Conservation (phyloP, 805 yeast genomes). For the Lipomyces sp. region DNA sequence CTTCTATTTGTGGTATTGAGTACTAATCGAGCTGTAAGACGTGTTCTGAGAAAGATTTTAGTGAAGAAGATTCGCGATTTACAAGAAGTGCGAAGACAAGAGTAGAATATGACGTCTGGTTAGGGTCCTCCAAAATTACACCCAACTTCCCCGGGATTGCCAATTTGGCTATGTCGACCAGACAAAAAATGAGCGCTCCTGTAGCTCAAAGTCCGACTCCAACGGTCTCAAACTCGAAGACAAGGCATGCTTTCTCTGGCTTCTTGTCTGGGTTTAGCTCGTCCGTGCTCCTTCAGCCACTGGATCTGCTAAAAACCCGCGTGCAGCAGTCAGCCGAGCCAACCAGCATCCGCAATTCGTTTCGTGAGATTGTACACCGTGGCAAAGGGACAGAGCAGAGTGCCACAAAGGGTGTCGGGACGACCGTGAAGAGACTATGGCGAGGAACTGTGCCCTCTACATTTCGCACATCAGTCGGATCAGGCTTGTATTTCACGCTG, state of each 20-base stretch:
- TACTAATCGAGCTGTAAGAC: too few relatives aligned
- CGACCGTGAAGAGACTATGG: constrained; percentile 54
- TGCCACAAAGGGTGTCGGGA: not conserved
- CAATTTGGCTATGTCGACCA: not conserved
- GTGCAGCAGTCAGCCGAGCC: constrained; percentile 54
- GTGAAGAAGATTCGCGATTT: too few relatives aligned
- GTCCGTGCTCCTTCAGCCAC: constrained; percentile 77
- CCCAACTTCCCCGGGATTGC: too few relatives aligned
- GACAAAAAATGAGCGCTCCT: not conserved
- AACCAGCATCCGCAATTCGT: constrained; percentile 1
- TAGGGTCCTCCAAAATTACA: too few relatives aligned
- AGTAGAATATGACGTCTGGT: too few relatives aligned
- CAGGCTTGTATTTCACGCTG: constrained; percentile 65
- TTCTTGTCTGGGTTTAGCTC: constrained; percentile 81
- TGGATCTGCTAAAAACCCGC: constrained; percentile 84
- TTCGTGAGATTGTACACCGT: constrained; percentile 5
- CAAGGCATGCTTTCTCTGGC: constrained; percentile 62
- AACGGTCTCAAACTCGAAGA: not conserved
- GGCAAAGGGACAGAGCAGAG: not conserved
- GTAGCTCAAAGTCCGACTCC: not conserved
- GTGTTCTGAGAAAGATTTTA: too few relatives aligned
- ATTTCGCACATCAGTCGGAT: constrained; percentile 82
- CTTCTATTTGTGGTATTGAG: too few relatives aligned
- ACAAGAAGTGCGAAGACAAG: too few relatives aligned
- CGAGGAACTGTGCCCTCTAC: constrained; percentile 92